phyloP scores from a whole-genome alignment of 805 yeast species.

The Zygosaccharomyces gambellarensis region DNA sequence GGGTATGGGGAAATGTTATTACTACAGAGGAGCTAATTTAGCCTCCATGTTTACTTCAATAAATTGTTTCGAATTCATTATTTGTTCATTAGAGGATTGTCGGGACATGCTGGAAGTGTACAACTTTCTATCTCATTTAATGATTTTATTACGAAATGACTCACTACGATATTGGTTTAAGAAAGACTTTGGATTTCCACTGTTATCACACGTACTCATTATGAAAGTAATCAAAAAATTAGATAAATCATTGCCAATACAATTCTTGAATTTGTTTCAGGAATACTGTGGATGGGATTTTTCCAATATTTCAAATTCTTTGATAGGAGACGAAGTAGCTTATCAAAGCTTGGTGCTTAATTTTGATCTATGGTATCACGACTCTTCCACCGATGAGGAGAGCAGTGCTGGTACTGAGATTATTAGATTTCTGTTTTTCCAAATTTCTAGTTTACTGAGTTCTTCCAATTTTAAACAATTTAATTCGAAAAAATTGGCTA shows the following conservation, averaged over 20 bases:
- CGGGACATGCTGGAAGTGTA: conserved; percentile 13
- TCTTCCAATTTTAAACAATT: conserved; percentile 47
- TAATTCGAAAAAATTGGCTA: conserved; percentile 50
- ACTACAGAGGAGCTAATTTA: conserved; percentile 16
- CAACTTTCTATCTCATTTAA: conserved; percentile 17
- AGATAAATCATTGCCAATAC: conserved; percentile 33
- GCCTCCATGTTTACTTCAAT: conserved; percentile 19
- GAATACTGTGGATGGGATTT: conserved; percentile 54
- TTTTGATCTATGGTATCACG: conserved; percentile 52
- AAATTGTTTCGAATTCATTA: conserved; percentile 15
- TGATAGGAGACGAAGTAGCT: conserved; percentile 50
- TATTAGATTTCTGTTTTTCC: conserved; percentile 50
- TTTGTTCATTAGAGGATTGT: conserved; percentile 14
- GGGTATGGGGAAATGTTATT: conserved; percentile 21
- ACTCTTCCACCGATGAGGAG: conserved; percentile 8
- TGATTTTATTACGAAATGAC: conserved; percentile 17
- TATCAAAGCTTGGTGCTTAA: conserved; percentile 59
- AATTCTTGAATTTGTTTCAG: conserved; percentile 46
- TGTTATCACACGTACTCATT: conserved; percentile 19
- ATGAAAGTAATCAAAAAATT: conserved; percentile 18
- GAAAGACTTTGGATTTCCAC: conserved; percentile 19
- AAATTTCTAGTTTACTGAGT: conserved; percentile 50
- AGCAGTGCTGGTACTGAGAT: conserved; percentile 37
- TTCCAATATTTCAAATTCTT: conserved; percentile 48
- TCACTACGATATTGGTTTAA: conserved; percentile 18